Conservation (phyloP, 192 early-diverging fungal species). For the Rhizophagus clarus region DNA sequence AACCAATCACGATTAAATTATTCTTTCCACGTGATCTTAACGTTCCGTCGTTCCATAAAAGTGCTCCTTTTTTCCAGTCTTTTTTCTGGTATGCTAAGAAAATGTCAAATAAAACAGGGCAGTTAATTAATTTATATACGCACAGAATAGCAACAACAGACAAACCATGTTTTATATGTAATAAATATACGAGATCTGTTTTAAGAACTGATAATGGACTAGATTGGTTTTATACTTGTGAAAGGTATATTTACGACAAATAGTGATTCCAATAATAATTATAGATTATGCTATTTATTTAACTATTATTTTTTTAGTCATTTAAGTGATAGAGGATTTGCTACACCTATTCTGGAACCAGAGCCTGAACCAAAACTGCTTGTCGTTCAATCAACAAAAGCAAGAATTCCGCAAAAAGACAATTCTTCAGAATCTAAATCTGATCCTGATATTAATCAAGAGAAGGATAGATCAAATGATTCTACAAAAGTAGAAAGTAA, state of each 20-base stretch:
- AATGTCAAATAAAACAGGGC: neutral
- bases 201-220: constrained; percentile 40
- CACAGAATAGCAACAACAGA: constrained; percentile 38
- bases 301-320: constrained; percentile 16
- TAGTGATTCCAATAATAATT: no score
- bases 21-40: no score
- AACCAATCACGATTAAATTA: no score
- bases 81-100: neutral
- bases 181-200: constrained; percentile 40
- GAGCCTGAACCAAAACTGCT: neutral
- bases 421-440: neutral
- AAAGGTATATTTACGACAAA: neutral
- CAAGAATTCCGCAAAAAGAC: neutral
- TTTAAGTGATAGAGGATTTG: constrained; percentile 44
- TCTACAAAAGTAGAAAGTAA: constrained; percentile 31
- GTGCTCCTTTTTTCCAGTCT: no score
- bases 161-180: constrained; percentile 51
- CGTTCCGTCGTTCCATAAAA: no score
- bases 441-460: constrained; percentile 34
- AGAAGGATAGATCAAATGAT: constrained; percentile 7
- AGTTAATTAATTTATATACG: constrained; percentile 41
- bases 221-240: constrained; percentile 51
- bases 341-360: constrained; percentile 18
- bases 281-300: no score
- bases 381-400: neutral